Evolutionary conservation across 768 basidiomycete species (phyloP).

Genomic region (Boletus fagicola): DNA sequence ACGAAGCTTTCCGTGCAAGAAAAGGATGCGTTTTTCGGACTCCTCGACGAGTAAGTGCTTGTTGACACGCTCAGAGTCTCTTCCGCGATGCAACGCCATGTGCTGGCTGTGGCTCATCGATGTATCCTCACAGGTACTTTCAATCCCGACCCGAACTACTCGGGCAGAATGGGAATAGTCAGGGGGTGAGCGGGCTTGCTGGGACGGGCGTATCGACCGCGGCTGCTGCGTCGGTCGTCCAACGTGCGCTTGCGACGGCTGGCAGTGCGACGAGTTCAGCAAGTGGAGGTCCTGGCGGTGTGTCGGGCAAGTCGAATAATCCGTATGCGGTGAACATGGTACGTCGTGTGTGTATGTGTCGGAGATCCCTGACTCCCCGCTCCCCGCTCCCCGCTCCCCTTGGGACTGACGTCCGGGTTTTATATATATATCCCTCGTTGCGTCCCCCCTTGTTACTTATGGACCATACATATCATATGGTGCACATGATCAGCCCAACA

Average conservation of each 20-base stretch:
- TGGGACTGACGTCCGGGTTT: background rate
- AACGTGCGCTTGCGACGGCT: conserved; percentile 40
- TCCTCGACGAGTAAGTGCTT: conserved; percentile 68
- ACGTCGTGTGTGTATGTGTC: conserved; percentile 11
- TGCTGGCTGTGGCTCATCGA: background rate
- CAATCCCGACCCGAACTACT: conserved; percentile 67
- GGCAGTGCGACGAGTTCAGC: conserved; percentile 27
- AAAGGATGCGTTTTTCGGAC: conserved; percentile 78
- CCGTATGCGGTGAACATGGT: conserved; percentile 36
- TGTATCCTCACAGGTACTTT: conserved; percentile 57
- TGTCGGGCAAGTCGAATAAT: conserved; percentile 29
- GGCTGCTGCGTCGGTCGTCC: conserved; percentile 42
- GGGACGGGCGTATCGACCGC: conserved; percentile 22
- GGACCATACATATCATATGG: too few relatives aligned
- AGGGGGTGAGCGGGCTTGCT: conserved; percentile 20
- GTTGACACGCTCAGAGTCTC: background rate
- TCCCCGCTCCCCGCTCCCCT: too few relatives aligned
- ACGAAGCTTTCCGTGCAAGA: conserved; percentile 62
- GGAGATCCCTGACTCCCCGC: background rate
- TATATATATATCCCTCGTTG: background rate
- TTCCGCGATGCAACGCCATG: background rate
- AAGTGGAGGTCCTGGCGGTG: background rate
- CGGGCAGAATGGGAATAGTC: conserved; percentile 25
- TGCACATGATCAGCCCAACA: conserved; percentile 5
- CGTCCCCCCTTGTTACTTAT: too few relatives aligned